phyloP scores from a whole-genome alignment of 2,329 filamentous ascomycete genomes.

The Exophiala sp. region DNA sequence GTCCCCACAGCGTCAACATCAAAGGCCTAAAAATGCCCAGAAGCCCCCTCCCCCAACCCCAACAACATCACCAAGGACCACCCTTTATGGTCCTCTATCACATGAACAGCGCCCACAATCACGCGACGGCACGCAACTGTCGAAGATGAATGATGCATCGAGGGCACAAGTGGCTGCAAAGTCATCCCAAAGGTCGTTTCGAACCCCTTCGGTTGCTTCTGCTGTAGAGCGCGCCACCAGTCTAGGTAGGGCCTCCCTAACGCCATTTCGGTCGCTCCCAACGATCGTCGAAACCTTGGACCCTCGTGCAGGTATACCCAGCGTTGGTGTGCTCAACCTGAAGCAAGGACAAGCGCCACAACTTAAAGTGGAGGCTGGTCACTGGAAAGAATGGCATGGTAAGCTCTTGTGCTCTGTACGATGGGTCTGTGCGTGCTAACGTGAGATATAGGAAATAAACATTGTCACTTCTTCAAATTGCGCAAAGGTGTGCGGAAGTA shows the following conservation, averaged over 20 bases:
- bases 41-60: background rate
- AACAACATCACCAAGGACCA: background rate
- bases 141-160: background rate
- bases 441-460: background rate
- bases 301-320: background rate
- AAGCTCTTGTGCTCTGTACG: background rate
- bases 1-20: background rate
- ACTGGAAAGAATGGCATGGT: background rate
- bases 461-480: background rate
- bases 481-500: background rate
- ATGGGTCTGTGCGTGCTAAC: background rate
- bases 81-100: background rate
- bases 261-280: background rate
- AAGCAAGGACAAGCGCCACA: background rate
- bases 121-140: background rate
- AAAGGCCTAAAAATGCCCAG: background rate
- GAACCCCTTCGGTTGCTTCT: background rate
- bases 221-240: no score
- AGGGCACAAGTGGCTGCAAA: background rate
- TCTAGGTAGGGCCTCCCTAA: background rate
- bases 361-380: background rate
- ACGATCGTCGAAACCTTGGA: background rate
- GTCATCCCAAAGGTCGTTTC: background rate
- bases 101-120: background rate
- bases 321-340: background rate